Base-by-base conservation (phyloP, 768 basidiomycete genomes). In the Nevesoporus exiguus region DNA sequence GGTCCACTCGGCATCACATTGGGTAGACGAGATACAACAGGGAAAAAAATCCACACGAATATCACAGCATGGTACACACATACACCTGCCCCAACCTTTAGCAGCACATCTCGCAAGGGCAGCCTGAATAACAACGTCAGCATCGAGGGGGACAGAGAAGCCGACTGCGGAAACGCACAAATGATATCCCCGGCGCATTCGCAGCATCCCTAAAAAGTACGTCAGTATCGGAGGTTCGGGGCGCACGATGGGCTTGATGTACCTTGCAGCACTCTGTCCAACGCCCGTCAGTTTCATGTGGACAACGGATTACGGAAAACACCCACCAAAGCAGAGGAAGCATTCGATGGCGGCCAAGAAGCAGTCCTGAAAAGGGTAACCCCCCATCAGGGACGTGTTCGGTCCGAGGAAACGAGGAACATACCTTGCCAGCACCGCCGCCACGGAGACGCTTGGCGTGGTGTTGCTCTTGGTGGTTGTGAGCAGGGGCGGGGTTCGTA, bases 81-180 rank as follows among this genome's bases (percentile, higher is more conserved):
- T 30, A 25, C 1, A 31, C 40, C 22, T 30, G 13, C 19, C 34
- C n/a, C 13, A 5, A 7, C 39, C 51, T 43, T 74, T 74, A 85
- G 67, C 85, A 88, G 67, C 81, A 83, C 80, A 88, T 81, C 73
- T 89, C 87, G 75, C 87, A 89, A 9, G 87, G 87, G 77, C 86
- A 89, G 71, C 86, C 86, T 88, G 58, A 7, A 49, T 0, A 6
- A 9, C 27, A 3, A 15, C 8, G 8, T 59, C 41, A 66, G 57
- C 3, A 27, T 7, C 48, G 5, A 24, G 19, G 48, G 7, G 44
- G 13, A 17, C 4, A 14, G 4, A 30, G 2, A 2, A 2, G n/a
- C 3, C 13, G 2, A 27, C 25, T 7, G n/a, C 17, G 7, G 11
- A 9, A 27, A 63, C 87, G 66, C 65, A 88, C 87, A 90, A 41